phyloP scores from a whole-genome alignment of 768 basidiomycete species.

The Suillus placidus region DNA sequence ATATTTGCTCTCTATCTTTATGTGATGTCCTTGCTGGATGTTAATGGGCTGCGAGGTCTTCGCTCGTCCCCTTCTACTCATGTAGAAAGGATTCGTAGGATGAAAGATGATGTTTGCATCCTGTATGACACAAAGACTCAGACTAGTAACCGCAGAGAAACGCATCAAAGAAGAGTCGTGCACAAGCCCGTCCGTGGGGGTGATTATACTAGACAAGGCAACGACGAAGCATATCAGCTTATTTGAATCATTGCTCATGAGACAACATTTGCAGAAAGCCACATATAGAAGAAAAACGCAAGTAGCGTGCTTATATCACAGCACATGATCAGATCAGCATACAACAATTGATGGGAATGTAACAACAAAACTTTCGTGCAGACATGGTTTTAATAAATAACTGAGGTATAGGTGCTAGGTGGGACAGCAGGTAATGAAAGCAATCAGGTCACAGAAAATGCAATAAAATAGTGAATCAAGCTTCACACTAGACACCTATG shows the following conservation, averaged over 20 bases:
- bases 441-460: not conserved
- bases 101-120: not conserved
- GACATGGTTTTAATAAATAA: not conserved
- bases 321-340: too few species aligned
- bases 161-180: too few species aligned
- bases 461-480: not conserved
- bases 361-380: not conserved
- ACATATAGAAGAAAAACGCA: too few species aligned
- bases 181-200: too few species aligned
- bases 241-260: too few species aligned
- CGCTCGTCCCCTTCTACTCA: not conserved
- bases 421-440: not conserved
- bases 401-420: not conserved
- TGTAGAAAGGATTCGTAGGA: not conserved
- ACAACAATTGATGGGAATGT: too few species aligned
- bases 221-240: too few species aligned
- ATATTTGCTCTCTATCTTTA: not conserved
- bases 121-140: not conserved
- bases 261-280: too few species aligned
- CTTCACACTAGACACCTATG: too few species aligned
- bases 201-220: too few species aligned
- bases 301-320: too few species aligned
- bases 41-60: not conserved
- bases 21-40: not conserved
- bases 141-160: too few species aligned